Base-by-base conservation (phyloP, 306 rosid genomes). In the Vicia villosa region DNA sequence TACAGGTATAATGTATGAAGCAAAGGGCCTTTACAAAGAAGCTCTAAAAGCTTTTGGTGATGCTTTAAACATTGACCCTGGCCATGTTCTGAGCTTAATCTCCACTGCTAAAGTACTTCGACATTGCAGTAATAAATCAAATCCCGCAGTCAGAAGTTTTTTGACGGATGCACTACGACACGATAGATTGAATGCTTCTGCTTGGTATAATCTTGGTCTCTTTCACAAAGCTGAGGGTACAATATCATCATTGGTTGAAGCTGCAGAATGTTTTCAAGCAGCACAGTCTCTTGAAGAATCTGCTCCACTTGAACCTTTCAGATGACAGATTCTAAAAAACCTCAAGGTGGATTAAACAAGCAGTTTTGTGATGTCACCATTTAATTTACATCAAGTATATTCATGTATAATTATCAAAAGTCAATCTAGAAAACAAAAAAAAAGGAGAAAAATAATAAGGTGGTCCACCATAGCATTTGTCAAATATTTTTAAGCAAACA, bases 141-240 rank as follows among this genome's bases (percentile, higher is more conserved):
- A 80, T 58, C 62, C 86, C 1, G 63, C 79, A 22, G 83, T 74
- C 9, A 82, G 69, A 83, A 86, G 90, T 83, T 83, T 84, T 77
- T 75, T 95, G 83, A 82, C 76, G 95, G 86, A 87, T 2, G 97
- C 96, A 1, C 34, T 91, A 47, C 75, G 79, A 67, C 87, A 83
- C 0, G 91, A 91, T 68, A 81, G 87, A 57, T 80, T 66, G 80
- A 89, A 79, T 77, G 83, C 85, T 68, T 67, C 83, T 19, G 96
- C 95, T 1, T 95, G 97, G 97, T 83, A 89, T 77, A 88, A 87
- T 76, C 96, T 91, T 36, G 99, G 96, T 43, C 75, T 89, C 66
- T 74, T 83, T 41, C 77, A 83, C 80, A 76, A 87, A 72, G 72
- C 81, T 19, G 81, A 78, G 72, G 92, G 85, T 4, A 66, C 80